These are phyloP conservation scores for Malus hybrid DNA, from an alignment of 331 rosid species.

Conservation along the genomic window DNA sequence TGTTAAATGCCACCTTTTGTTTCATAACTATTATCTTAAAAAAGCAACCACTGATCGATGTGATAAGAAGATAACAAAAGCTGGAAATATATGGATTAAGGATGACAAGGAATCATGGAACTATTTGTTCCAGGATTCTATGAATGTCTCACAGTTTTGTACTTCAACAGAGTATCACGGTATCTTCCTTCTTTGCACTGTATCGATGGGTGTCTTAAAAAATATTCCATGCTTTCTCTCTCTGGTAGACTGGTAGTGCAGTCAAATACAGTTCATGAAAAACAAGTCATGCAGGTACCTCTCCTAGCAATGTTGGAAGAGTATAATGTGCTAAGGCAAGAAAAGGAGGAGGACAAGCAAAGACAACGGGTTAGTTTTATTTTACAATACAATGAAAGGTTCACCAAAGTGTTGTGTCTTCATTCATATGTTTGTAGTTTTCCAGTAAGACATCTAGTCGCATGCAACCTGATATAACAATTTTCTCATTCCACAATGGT, in stretches of 20 bases:
- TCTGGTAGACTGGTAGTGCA: neutral
- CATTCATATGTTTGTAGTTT: neutral
- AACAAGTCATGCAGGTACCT: constrained; percentile 49
- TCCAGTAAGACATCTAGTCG: neutral
- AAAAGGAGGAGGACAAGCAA: constrained; percentile 79
- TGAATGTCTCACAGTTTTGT: neutral
- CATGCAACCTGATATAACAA: neutral
- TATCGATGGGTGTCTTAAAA: neutral
- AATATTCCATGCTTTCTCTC: neutral
- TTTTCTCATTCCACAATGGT: neutral
- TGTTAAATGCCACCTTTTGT: neutral
- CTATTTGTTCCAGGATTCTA: neutral
- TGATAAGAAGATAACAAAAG: neutral
- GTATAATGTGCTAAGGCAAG: constrained; percentile 51
- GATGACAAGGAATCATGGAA: neutral
- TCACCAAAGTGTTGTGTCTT: too few species aligned
- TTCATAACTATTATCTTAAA: neutral
- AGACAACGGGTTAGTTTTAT: constrained; percentile 65
- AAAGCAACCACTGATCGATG: neutral
- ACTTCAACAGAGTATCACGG: neutral
- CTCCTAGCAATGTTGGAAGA: constrained; percentile 79
- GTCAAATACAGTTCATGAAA: neutral
- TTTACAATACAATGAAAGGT: constrained; percentile 4
- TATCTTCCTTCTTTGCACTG: neutral
- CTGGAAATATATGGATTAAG: neutral